Conservation (phyloP, 2,329 filamentous ascomycete genomes). For the Chaetomium sp. region DNA sequence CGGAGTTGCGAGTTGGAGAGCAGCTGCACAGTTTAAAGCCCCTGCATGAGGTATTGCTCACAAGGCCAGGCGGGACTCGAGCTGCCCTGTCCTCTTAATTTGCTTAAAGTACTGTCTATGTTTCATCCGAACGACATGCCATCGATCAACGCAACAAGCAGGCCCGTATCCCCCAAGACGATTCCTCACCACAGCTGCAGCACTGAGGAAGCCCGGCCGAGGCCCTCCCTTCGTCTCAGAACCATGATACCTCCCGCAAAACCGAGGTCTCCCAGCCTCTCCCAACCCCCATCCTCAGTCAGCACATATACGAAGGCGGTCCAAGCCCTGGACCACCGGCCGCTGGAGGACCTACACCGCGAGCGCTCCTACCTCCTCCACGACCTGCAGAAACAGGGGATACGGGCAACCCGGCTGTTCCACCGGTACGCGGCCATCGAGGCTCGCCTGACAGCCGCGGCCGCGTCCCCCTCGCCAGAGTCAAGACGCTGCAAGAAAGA, state of each 20-base stretch:
- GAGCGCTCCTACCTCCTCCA: slow-evolving; percentile 52
- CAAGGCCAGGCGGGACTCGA: background rate
- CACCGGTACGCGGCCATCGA: slow-evolving; percentile 45
- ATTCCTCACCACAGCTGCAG: background rate
- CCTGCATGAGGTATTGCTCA: slow-evolving; percentile 7
- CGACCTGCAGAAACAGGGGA: slow-evolving; percentile 46
- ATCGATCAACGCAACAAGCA: background rate
- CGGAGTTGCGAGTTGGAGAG: background rate
- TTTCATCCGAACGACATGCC: slow-evolving; percentile 5
- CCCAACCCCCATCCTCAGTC: background rate
- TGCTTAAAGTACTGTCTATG: background rate
- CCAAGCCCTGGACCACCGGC: slow-evolving; percentile 42
- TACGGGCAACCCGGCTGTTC: slow-evolving; percentile 44
- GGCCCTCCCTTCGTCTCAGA: background rate
- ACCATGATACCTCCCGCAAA: slow-evolving; percentile 1
- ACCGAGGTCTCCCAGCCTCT: background rate
- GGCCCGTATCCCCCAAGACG: slow-evolving; percentile 24
- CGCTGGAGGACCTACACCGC: slow-evolving; percentile 47
- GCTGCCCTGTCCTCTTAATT: background rate
- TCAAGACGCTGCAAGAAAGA: slow-evolving; percentile 44
- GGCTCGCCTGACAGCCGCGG: slow-evolving; percentile 29
- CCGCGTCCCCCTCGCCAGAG: background rate
- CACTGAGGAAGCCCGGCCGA: background rate
- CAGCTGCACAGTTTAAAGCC: slow-evolving; percentile 9
- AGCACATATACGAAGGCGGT: slow-evolving; percentile 22